Evolutionary conservation across 164 flowering plant species (phyloP).

Genomic region (Macadamia integrifolia): DNA sequence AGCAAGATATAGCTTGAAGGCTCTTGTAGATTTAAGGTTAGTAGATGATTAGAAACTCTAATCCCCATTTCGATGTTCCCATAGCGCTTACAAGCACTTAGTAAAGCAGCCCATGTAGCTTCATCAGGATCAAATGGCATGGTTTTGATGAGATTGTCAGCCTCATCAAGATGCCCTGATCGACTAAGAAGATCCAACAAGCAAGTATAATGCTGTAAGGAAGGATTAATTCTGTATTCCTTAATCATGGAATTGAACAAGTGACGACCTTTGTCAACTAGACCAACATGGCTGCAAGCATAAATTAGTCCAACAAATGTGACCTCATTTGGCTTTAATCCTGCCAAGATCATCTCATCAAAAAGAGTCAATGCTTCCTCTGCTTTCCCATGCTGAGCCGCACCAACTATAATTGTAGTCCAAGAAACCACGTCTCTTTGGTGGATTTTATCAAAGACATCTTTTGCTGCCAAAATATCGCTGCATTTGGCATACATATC

Average conservation of each 20-base stretch:
- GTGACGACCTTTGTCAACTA: constrained; percentile 52
- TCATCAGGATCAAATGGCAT: constrained; percentile 88
- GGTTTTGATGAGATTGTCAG: constrained; percentile 45
- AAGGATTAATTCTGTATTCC: constrained; percentile 56
- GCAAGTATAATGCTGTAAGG: constrained; percentile 41
- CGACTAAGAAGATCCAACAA: too few relatives aligned
- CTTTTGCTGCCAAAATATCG: constrained; percentile 49
- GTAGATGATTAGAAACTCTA: constrained; percentile 51
- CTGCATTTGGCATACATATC: constrained; percentile 88
- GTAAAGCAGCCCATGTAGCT: constrained; percentile 72
- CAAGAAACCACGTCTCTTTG: constrained; percentile 61
- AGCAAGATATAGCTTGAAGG: constrained; percentile 51
- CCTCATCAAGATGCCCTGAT: constrained; percentile 38
- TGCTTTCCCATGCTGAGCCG: constrained; percentile 81
- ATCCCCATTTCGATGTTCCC: constrained; percentile 45
- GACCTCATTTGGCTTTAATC: constrained; percentile 73
- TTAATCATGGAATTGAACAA: constrained; percentile 58
- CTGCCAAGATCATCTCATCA: constrained; percentile 51
- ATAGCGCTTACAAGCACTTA: constrained; percentile 64
- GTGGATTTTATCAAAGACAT: constrained; percentile 35
- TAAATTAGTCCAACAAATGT: constrained; percentile 78
- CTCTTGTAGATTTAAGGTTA: constrained; percentile 44
- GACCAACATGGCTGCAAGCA: constrained; percentile 86
- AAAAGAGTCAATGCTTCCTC: constrained; percentile 56
- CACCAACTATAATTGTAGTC: constrained; percentile 83